These are phyloP conservation scores for Daldinia decipiens DNA, from an alignment of 495 filamentous ascomycete species.

Conservation along the genomic window DNA sequence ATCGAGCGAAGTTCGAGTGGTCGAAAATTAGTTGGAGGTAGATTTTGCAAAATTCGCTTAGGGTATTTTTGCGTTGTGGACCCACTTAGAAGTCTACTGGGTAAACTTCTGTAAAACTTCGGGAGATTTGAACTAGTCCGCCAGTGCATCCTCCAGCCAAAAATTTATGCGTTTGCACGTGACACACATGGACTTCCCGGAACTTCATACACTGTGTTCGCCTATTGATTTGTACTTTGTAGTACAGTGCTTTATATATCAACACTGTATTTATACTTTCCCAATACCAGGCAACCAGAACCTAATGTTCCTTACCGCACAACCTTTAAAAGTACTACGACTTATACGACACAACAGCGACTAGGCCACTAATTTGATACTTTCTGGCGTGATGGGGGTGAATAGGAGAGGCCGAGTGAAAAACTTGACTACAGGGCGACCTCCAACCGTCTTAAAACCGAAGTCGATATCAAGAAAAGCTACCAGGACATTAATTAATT, in stretches of 20 bases:
- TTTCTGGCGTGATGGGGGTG: constrained; percentile 40
- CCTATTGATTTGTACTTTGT: neutral
- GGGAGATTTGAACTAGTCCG: neutral
- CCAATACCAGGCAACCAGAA: neutral
- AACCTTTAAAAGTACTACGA: neutral
- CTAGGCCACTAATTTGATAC: neutral
- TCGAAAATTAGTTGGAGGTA: neutral
- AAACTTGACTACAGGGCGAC: constrained; percentile 74
- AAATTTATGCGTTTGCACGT: neutral
- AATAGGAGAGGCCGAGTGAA: constrained; percentile 55
- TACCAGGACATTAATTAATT: constrained; percentile 82
- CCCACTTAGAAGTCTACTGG: neutral
- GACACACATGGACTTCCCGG: neutral
- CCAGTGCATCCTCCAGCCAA: neutral
- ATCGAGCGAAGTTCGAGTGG: constrained; percentile 2
- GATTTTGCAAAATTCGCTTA: constrained; percentile 11
- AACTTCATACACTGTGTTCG: neutral
- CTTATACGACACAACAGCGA: neutral
- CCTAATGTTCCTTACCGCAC: neutral
- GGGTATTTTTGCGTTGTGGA: constrained; percentile 13
- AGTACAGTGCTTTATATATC: neutral
- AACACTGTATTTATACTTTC: constrained; percentile 5
- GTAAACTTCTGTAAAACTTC: constrained; percentile 7
- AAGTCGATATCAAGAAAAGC: constrained; percentile 79
- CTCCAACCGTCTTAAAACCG: constrained; percentile 62